phyloP scores from a whole-genome alignment of 345 rosid species.

The Eucalyptus curtisii region DNA sequence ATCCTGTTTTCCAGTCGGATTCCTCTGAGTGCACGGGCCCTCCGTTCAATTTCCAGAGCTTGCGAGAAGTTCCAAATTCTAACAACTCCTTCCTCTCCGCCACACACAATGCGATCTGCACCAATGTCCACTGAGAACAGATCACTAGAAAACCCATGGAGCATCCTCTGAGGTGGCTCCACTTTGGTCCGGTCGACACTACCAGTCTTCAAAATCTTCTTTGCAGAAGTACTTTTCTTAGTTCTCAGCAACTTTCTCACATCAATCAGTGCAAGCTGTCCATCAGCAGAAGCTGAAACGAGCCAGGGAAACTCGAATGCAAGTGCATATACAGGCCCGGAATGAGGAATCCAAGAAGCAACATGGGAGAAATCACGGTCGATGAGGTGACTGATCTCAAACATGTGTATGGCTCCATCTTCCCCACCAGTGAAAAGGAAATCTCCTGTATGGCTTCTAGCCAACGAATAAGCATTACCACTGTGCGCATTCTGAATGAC shows the following conservation, averaged over 20 bases:
- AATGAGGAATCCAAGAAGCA: constrained; percentile 81
- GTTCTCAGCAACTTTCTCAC: constrained; percentile 66
- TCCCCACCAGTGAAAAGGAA: constrained; percentile 89
- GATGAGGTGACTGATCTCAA: constrained; percentile 26
- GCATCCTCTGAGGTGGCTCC: constrained; percentile 92
- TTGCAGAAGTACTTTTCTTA: constrained; percentile 10
- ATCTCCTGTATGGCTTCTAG: constrained; percentile 75
- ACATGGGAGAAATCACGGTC: constrained; percentile 20
- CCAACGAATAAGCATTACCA: constrained; percentile 56
- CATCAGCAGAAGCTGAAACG: constrained; percentile 84
- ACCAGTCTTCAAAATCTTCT: constrained; percentile 17
- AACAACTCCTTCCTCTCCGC: constrained; percentile 82
- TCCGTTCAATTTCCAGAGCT: constrained; percentile 65
- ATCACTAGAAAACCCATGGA: constrained; percentile 67
- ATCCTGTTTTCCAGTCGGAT: constrained; percentile 70
- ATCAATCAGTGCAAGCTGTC: constrained; percentile 65
- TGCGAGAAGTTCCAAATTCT: constrained; percentile 85
- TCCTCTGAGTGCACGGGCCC: constrained; percentile 51
- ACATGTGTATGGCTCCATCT: constrained; percentile 90
- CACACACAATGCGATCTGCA: constrained; percentile 80
- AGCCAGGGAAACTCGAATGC: constrained; percentile 99
- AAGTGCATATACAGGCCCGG: constrained; percentile 69
- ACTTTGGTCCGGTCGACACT: constrained; percentile 6
- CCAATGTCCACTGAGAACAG: constrained; percentile 71
- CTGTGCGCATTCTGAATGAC: constrained; percentile 48